Conservation (phyloP, 2,329 filamentous ascomycete genomes). For the Verticillium zaregamsianum region DNA sequence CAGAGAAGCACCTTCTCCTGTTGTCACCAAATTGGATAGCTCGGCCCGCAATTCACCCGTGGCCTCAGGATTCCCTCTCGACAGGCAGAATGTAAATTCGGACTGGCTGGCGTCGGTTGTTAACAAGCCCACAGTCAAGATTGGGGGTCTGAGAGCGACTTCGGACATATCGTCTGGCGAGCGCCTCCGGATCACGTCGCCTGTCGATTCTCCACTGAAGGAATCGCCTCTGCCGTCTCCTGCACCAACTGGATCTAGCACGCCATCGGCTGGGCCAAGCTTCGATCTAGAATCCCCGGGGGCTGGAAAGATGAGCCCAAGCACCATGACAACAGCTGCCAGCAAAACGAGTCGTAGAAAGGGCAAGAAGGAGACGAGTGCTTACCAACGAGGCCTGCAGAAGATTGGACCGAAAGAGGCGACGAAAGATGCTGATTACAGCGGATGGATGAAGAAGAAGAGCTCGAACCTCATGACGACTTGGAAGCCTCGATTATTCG, state of each 20-base stretch:
- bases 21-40: slow-evolving; percentile 58
- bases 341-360: slow-evolving; percentile 58
- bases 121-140: slow-evolving; percentile 45
- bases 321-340: slow-evolving; percentile 40
- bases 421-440: slow-evolving; percentile 84
- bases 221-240: slow-evolving; percentile 59
- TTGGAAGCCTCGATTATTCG: slow-evolving; percentile 96
- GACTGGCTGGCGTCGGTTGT: slow-evolving; percentile 52
- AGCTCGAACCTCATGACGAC: slow-evolving; percentile 94
- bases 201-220: slow-evolving; percentile 45
- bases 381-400: slow-evolving; percentile 81
- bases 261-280: slow-evolving; percentile 61
- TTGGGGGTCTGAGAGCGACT: slow-evolving; percentile 71
- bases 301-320: slow-evolving; percentile 48
- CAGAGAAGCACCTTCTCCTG: slow-evolving; percentile 51
- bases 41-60: slow-evolving; percentile 29
- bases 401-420: slow-evolving; percentile 80
- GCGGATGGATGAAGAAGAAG: slow-evolving; percentile 99
- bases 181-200: slow-evolving; percentile 46
- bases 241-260: slow-evolving; percentile 72
- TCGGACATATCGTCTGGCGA: slow-evolving; percentile 69
- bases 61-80: slow-evolving; percentile 39
- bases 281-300: slow-evolving; percentile 77
- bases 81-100: slow-evolving; percentile 40
- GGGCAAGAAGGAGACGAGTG: slow-evolving; percentile 91